Percentiles rank a stretch among this genome's conserved stretches.
Conservation (phyloP, 2,329 filamentous ascomycete species). For the Lecanicillium sp. region DNA sequence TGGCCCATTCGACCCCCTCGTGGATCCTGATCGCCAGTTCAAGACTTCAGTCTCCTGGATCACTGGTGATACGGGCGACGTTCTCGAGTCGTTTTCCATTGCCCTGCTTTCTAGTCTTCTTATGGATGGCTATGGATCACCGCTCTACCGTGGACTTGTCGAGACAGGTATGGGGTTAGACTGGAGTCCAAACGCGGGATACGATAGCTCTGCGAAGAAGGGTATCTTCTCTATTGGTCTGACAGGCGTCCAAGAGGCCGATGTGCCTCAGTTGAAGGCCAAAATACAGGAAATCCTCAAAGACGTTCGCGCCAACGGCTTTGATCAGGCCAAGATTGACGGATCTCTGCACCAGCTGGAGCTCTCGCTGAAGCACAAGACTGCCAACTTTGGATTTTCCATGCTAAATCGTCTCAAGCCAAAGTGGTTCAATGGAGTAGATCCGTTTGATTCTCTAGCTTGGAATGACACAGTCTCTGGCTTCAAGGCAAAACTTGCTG, state of each 20-base stretch:
- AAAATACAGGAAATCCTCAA: slow-evolving; percentile 65
- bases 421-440: slow-evolving; percentile 90
- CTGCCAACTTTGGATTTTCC: slow-evolving; percentile 85
- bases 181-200: slow-evolving; percentile 91
- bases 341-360: slow-evolving; percentile 92
- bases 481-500: slow-evolving; percentile 69
- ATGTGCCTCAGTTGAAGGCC: slow-evolving; percentile 68
- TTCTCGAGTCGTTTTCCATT: slow-evolving; percentile 82
- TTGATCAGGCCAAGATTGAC: slow-evolving; percentile 84
- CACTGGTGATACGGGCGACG: slow-evolving; percentile 71
- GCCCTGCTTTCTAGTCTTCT: slow-evolving; percentile 75
- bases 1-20: slow-evolving; percentile 80
- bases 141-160: slow-evolving; percentile 80
- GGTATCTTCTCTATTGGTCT: slow-evolving; percentile 87
- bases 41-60: slow-evolving; percentile 95
- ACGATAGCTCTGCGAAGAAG: slow-evolving; percentile 67
- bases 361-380: slow-evolving; percentile 91
- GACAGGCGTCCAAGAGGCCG: slow-evolving; percentile 76
- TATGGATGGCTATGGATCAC: slow-evolving; percentile 92
- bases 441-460: slow-evolving; percentile 82
- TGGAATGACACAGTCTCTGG: slow-evolving; percentile 84
- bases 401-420: slow-evolving; percentile 83
- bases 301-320: slow-evolving; percentile 65
- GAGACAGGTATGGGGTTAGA: slow-evolving; percentile 86
- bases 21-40: slow-evolving; percentile 77